These are phyloP conservation scores for Didymella keratinophila DNA, from an alignment of 2,329 filamentous ascomycete species.

Conservation along the genomic window DNA sequence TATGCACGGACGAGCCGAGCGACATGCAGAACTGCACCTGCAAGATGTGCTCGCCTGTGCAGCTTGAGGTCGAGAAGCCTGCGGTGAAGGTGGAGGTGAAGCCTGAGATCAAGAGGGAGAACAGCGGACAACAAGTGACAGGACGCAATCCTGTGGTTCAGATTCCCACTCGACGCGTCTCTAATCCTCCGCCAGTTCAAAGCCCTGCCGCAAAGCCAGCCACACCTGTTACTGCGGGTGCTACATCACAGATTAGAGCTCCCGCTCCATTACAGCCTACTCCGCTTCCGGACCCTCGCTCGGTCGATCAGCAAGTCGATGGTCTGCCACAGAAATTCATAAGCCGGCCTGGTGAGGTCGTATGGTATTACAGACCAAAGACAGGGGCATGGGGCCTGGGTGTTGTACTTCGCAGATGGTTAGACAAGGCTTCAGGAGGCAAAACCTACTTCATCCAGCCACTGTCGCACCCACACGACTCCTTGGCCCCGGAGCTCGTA, in stretches of 20 bases:
- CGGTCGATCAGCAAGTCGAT: constrained; percentile 60
- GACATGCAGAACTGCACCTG: constrained; percentile 65
- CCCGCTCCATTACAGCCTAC: constrained; percentile 42
- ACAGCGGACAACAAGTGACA: constrained; percentile 9
- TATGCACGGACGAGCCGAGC: constrained; percentile 61
- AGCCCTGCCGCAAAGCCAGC: constrained; percentile 37
- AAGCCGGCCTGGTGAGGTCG: constrained; percentile 63
- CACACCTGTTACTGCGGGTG: constrained; percentile 24
- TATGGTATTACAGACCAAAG: constrained; percentile 62
- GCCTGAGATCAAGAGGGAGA: constrained; percentile 35
- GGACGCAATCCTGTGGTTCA: constrained; percentile 37
- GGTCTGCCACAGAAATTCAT: constrained; percentile 57
- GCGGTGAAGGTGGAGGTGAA: constrained; percentile 38
- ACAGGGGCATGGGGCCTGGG: constrained; percentile 62
- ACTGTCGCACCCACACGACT: constrained; percentile 56
- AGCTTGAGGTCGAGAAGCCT: constrained; percentile 54
- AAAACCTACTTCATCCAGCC: constrained; percentile 58
- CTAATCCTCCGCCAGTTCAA: constrained; percentile 30
- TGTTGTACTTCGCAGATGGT: constrained; percentile 58
- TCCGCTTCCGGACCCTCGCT: constrained; percentile 52
- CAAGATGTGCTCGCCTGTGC: constrained; percentile 64
- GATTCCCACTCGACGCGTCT: constrained; percentile 34
- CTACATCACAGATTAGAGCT: constrained; percentile 30
- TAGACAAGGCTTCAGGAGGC: constrained; percentile 37
- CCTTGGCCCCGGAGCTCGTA: constrained; percentile 53